A percentile compares a stretch with the other conserved stretches of the same genome.
Conservation (phyloP, 2,329 filamentous ascomycete species). For the Ophiostoma sp. region DNA sequence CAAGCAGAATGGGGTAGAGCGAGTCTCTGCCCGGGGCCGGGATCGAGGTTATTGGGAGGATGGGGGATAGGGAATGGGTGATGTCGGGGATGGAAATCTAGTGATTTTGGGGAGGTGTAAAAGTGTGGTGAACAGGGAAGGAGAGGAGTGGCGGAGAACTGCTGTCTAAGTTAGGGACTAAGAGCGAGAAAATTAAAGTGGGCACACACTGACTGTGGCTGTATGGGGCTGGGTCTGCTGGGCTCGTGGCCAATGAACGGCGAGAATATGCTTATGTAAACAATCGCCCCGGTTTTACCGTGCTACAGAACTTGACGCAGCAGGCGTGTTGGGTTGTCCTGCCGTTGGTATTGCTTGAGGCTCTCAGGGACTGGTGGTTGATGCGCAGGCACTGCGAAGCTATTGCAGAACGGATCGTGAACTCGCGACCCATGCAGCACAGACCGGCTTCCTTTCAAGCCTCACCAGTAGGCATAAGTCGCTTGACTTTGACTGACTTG, state of each 20-base stretch:
- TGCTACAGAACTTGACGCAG: neutral
- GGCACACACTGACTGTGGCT: neutral
- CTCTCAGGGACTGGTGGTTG: neutral
- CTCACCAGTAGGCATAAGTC: too few species aligned
- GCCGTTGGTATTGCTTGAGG: neutral
- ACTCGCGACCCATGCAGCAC: too few species aligned
- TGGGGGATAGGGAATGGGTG: constrained; percentile 18
- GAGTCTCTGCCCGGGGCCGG: constrained; percentile 12
- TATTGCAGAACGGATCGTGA: too few species aligned
- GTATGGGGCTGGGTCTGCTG: constrained; percentile 7
- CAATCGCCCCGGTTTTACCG: neutral
- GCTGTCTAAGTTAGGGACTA: constrained; percentile 18
- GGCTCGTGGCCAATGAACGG: constrained; percentile 12
- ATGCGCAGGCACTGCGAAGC: neutral
- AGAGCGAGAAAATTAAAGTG: constrained; percentile 19
- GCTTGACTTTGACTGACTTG: too few species aligned
- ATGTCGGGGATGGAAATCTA: constrained; percentile 22
- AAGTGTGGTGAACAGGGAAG: constrained; percentile 23
- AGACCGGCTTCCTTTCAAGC: too few species aligned
- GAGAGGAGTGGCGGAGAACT: constrained; percentile 22
- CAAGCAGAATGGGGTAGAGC: neutral
- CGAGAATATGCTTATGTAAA: neutral
- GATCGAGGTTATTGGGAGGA: constrained; percentile 14
- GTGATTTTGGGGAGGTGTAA: constrained; percentile 24
- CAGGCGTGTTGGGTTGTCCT: neutral